Conservation (phyloP, 805 yeast species). For the Cyberlindnera veronae region DNA sequence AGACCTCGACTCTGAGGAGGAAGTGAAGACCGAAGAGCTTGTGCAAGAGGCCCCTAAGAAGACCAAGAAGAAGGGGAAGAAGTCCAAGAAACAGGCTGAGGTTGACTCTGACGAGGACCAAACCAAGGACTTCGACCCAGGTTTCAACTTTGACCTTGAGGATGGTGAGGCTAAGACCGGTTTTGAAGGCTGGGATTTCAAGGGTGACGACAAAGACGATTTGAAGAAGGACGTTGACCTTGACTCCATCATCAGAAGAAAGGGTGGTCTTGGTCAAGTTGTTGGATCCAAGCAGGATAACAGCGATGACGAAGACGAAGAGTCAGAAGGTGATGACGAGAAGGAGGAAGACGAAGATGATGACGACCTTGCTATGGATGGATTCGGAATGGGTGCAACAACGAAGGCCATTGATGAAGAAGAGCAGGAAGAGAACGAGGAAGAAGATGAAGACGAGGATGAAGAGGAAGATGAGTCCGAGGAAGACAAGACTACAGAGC, state of each 20-base stretch:
- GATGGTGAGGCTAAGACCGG: constrained; percentile 46
- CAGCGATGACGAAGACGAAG: constrained; percentile 38
- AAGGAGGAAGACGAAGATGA: constrained; percentile 34
- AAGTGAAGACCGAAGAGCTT: constrained; percentile 18
- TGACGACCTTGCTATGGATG: constrained; percentile 44
- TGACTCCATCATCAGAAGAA: constrained; percentile 81
- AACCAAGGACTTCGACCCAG: constrained; percentile 66
- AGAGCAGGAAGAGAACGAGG: constrained; percentile 27
- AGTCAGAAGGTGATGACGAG: constrained; percentile 40
- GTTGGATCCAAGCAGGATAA: constrained; percentile 41
- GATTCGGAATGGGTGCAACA: constrained; percentile 36
- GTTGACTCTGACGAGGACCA: constrained; percentile 32
- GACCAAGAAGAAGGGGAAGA: constrained; percentile 23
- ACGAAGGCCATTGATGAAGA: constrained; percentile 31
- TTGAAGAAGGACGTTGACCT: constrained; percentile 68
- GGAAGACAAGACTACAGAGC: background rate
- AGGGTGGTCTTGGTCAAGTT: constrained; percentile 68
- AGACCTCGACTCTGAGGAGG: constrained; percentile 47
- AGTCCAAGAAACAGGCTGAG: constrained; percentile 26
- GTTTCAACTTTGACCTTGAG: constrained; percentile 66
- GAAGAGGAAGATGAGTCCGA: constrained; percentile 27
- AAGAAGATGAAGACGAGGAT: constrained; percentile 28
- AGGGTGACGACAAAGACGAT: constrained; percentile 38
- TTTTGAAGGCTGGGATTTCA: constrained; percentile 85
- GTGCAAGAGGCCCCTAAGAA: constrained; percentile 10